Conservation (phyloP, 169 alveolate species). For the Toxoplasma gondii region DNA sequence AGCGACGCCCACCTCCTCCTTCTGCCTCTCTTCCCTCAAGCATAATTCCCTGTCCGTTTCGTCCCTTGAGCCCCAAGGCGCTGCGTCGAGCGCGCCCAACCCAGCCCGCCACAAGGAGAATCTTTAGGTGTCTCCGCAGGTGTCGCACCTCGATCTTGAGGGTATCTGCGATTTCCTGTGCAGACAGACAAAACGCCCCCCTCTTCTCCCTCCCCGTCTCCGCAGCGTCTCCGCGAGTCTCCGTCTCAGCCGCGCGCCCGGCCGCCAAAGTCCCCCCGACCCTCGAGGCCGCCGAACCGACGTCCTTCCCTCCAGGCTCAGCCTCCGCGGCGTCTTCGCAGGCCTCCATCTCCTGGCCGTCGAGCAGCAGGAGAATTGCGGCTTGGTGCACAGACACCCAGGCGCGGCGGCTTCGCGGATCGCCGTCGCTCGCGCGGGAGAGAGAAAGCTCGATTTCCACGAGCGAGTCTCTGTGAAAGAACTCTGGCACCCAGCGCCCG, state of each 20-base stretch:
- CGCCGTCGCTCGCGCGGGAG: neutral
- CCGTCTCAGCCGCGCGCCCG: too few relatives aligned
- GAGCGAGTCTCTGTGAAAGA: conserved; percentile 2
- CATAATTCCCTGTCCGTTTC: too few relatives aligned
- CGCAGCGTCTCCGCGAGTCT: too few relatives aligned
- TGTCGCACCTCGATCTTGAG: neutral
- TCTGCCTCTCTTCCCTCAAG: too few relatives aligned
- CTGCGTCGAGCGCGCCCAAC: neutral
- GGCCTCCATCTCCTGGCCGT: conserved; percentile 2
- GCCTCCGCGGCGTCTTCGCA: neutral
- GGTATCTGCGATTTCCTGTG: neutral
- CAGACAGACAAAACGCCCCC: neutral
- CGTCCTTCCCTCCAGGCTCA: neutral
- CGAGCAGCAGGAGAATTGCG: neutral
- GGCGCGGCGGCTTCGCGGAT: neutral
- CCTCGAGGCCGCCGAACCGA: too few relatives aligned
- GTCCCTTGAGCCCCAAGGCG: neutral
- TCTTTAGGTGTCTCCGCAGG: conserved; percentile 9
- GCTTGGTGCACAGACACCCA: neutral
- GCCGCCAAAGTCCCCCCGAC: too few relatives aligned
- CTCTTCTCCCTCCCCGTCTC: too few relatives aligned
- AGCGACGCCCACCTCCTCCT: too few relatives aligned
- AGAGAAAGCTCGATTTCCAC: neutral
- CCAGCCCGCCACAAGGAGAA: neutral
- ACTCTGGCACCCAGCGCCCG: neutral